A percentile compares a stretch with the other conserved stretches of the same genome.
These are phyloP conservation scores for Ailanthus altissimus DNA, from an alignment of 345 rosid species.

Conservation along the genomic window DNA sequence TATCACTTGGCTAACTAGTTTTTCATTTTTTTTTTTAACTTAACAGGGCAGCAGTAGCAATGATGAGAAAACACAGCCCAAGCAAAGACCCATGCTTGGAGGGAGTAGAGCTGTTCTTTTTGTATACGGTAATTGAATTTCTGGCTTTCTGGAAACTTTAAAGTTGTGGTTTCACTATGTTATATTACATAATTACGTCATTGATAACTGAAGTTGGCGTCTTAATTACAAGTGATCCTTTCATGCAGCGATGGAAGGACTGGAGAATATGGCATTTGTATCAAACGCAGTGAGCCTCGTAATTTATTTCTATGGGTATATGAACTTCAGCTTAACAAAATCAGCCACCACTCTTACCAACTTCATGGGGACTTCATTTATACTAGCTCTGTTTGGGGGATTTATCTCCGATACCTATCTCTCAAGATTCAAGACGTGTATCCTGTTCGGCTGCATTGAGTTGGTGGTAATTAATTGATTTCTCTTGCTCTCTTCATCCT, in stretches of 20 bases:
- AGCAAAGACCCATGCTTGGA: slow-evolving; percentile 34
- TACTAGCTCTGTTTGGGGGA: slow-evolving; percentile 62
- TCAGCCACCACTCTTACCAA: slow-evolving; percentile 69
- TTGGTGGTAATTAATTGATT: slow-evolving; percentile 49
- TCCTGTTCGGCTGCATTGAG: slow-evolving; percentile 55
- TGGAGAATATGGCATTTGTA: slow-evolving; percentile 65
- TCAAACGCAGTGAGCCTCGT: slow-evolving; percentile 51
- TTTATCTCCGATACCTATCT: slow-evolving; percentile 64
- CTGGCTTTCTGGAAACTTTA: background rate
- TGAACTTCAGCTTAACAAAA: slow-evolving; percentile 65
- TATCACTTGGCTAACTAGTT: background rate
- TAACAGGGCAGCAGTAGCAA: slow-evolving; percentile 32
- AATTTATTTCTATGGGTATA: slow-evolving; percentile 54
- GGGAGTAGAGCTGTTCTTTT: slow-evolving; percentile 54
- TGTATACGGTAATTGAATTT: slow-evolving; percentile 41
- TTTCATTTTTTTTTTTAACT: background rate
- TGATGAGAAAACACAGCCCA: slow-evolving; percentile 31
- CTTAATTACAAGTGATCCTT: background rate
- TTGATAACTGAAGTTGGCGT: background rate
- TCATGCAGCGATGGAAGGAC: slow-evolving; percentile 48
- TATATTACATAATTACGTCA: background rate
- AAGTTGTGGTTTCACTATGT: background rate
- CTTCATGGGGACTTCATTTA: slow-evolving; percentile 56
- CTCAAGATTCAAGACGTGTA: slow-evolving; percentile 59
- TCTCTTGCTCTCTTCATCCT: background rate